Base-by-base conservation (phyloP, 495 filamentous ascomycete species). In the Trypethelium eluteriae region DNA sequence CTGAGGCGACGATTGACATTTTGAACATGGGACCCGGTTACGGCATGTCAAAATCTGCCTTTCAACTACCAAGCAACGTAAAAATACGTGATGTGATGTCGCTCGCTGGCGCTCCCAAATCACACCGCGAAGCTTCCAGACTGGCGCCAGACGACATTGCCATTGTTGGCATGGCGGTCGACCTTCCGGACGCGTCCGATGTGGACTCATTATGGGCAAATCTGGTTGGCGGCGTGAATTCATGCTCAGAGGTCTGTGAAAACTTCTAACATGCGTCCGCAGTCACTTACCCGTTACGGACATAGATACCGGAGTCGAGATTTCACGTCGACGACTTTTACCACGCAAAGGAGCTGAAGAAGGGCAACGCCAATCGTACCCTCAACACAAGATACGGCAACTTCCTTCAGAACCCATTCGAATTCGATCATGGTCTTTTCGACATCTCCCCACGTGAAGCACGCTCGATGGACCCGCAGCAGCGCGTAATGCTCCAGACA, bases 391-490 rank as follows among this genome's bases (percentile, higher is more conserved):
- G 44, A 63, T 63, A 63, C 62, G 62, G 39, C n/a, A 44, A 63
- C 62, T 63, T 63, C 44, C 62, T 63, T 63, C 39, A 63, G 18
- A 49, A 63, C 47, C 61, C 61, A 2, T 46, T 57, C 38, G 59
- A 46, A 34, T 65, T 65, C 46, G 64, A 65, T 57, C n/a, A 41
- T 39, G 18, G 41, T 3, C 46, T 65, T 49, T 65, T 65, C 64
- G 46, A 61, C 47, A 65, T 65, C 47, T 50, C 64, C 35, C 64
- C 64, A 41, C 39, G 46, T 25, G 64, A 65, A 57, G 64, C 47
- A 25, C 39, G 46, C 41, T 39, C 64, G 35, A 65, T 65, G 39
- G 64, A 65, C 46, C 64, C 64, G 18, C 64, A 65, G 36, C 64
- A 65, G 35, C 41, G 49, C 25, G 36, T 65, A 35, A 41, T 65